A percentile compares a stretch with the other conserved stretches of the same genome.
Conservation (phyloP, 441 rosid genomes). For the Adansonia gregorii region DNA sequence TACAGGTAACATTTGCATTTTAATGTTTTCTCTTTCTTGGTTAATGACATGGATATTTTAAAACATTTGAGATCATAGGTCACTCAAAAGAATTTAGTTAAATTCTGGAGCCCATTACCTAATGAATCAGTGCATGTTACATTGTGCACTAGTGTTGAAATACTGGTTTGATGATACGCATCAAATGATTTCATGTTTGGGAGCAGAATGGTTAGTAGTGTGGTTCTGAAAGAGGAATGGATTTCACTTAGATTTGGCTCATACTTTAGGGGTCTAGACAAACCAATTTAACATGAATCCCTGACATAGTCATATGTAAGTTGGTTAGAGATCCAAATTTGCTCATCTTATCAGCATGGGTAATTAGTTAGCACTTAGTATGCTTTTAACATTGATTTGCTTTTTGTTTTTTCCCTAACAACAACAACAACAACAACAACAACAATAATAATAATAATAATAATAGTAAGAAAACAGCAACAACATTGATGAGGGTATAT, state of each 20-base stretch:
- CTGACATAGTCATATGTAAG: background rate
- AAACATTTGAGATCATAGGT: background rate
- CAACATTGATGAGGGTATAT: background rate
- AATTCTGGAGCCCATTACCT: background rate
- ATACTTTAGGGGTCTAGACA: background rate
- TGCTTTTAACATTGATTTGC: background rate
- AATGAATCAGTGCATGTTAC: background rate
- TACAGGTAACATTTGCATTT: conserved; percentile 52
- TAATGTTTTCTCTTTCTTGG: conserved; percentile 10
- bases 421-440: too few relatives aligned
- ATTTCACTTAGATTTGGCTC: background rate
- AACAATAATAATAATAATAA: too few relatives aligned
- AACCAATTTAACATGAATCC: background rate
- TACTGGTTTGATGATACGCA: background rate
- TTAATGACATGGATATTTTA: conserved; percentile 19
- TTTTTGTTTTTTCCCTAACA: background rate
- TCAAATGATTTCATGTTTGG: background rate
- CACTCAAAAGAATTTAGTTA: background rate
- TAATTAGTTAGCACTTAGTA: background rate
- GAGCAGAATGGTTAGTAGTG: background rate
- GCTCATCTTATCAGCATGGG: background rate
- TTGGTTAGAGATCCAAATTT: background rate
- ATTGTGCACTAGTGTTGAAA: background rate
- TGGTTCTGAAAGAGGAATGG: background rate
- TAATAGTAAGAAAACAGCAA: too few relatives aligned